A percentile compares a stretch with the other conserved stretches of the same genome.
Conservation (phyloP, 345 rosid species). For the Murraya paniculata region DNA sequence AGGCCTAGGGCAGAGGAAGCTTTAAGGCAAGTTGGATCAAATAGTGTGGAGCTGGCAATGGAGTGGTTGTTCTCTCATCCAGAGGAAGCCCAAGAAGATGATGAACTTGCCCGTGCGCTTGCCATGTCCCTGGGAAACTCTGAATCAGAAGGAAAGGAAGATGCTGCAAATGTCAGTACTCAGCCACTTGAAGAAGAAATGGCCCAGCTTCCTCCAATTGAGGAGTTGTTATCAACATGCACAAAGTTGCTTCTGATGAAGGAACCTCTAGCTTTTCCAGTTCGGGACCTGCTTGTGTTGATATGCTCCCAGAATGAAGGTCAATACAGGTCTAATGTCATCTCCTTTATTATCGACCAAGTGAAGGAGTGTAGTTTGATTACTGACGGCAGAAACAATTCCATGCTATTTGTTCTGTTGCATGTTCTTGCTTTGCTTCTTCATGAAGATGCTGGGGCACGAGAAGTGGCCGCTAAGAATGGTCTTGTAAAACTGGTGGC, state of each 20-base stretch:
- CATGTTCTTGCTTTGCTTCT: constrained; percentile 93
- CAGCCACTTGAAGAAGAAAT: constrained; percentile 67
- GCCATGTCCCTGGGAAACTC: constrained; percentile 94
- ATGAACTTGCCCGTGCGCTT: constrained; percentile 97
- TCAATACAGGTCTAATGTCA: constrained; percentile 69
- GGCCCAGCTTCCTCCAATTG: constrained; percentile 83
- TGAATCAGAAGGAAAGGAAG: constrained; percentile 74
- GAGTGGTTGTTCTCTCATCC: constrained; percentile 97
- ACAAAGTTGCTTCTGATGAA: constrained; percentile 85
- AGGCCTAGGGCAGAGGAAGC: constrained; percentile 97
- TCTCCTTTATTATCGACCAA: constrained; percentile 71
- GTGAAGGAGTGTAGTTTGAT: constrained; percentile 54
- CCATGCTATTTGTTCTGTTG: constrained; percentile 60
- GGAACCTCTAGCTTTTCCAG: constrained; percentile 86
- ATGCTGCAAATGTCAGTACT: constrained; percentile 40
- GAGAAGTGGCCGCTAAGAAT: constrained; percentile 71
- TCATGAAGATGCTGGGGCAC: constrained; percentile 80
- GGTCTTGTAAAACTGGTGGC: constrained; percentile 72
- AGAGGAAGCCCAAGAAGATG: constrained; percentile 90
- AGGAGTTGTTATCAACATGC: constrained; percentile 83
- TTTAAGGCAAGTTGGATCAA: constrained; percentile 84
- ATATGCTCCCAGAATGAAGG: constrained; percentile 89
- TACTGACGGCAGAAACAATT: constrained; percentile 50
- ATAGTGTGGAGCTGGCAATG: constrained; percentile 96
- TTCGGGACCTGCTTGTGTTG: constrained; percentile 79